phyloP scores from a whole-genome alignment of 345 rosid genomes.

The Arabidopsis thaliana region TAIR10.1 NC_003070.9:7205001-7205500 shows the following conservation, averaged over 20 bases:
- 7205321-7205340: constrained; percentile 6
- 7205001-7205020: constrained; percentile 90
- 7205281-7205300: constrained; percentile 50
- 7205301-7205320: constrained; percentile 12
- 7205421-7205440: too few relatives aligned
- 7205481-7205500: constrained; percentile 76
- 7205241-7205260: constrained; percentile 88
- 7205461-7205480: not conserved
- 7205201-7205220: constrained; percentile 92
- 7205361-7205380: constrained; percentile 98
- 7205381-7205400: constrained; percentile 70
- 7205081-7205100: not conserved
- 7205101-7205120: constrained; percentile 67
- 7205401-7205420: constrained; percentile 47
- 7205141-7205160: constrained; percentile 95
- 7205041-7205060: constrained; percentile 19
- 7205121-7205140: constrained; percentile 93
- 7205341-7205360: constrained; percentile 60
- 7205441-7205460: not conserved
- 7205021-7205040: constrained; percentile 68
- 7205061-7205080: constrained; percentile 4
- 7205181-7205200: constrained; percentile 97
- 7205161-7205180: constrained; percentile 95
- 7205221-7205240: constrained; percentile 71
- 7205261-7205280: constrained; percentile 76